Evolutionary conservation across 2,329 filamentous ascomycete genomes (phyloP).

Genomic region (Dissoconium aciculare): DNA sequence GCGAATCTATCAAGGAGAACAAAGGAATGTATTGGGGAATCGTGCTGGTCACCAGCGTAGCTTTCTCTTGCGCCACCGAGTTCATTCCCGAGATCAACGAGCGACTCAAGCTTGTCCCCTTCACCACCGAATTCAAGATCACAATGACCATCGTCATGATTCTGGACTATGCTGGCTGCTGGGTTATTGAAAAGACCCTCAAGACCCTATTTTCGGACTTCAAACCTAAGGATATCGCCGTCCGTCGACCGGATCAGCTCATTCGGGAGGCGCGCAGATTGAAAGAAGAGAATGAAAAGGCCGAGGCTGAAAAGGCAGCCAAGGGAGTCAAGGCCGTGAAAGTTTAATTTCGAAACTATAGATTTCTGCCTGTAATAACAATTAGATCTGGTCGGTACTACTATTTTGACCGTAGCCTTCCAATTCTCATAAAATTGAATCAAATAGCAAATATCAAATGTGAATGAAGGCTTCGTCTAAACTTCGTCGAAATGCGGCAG

Average conservation of each 20-base stretch:
- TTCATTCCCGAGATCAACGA: slow-evolving; percentile 92
- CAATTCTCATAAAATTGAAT: no score
- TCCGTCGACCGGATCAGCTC: slow-evolving; percentile 73
- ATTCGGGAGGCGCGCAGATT: slow-evolving; percentile 58
- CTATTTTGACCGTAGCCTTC: no score
- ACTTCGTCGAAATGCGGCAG: no score
- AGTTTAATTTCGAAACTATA: no score
- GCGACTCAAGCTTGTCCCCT: slow-evolving; percentile 82
- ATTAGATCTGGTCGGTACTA: no score
- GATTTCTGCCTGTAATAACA: no score
- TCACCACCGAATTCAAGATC: slow-evolving; percentile 73
- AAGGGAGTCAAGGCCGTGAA: slow-evolving; percentile 21
- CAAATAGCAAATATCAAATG: no score
- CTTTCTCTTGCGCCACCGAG: slow-evolving; percentile 88
- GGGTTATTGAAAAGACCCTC: slow-evolving; percentile 68
- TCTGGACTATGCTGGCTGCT: slow-evolving; percentile 76
- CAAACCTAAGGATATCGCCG: slow-evolving; percentile 82
- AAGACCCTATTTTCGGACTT: slow-evolving; percentile 84
- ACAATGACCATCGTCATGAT: slow-evolving; percentile 77
- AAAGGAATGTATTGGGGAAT: slow-evolving; percentile 97
- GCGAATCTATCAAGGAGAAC: slow-evolving; percentile 89
- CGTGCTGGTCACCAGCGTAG: slow-evolving; percentile 72
- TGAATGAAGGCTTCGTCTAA: no score
- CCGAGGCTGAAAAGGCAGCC: slow-evolving; percentile 25
- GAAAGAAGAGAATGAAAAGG: slow-evolving; percentile 31